phyloP scores from a whole-genome alignment of 139 green algal species.

The Desmodesmus armatus region DNA sequence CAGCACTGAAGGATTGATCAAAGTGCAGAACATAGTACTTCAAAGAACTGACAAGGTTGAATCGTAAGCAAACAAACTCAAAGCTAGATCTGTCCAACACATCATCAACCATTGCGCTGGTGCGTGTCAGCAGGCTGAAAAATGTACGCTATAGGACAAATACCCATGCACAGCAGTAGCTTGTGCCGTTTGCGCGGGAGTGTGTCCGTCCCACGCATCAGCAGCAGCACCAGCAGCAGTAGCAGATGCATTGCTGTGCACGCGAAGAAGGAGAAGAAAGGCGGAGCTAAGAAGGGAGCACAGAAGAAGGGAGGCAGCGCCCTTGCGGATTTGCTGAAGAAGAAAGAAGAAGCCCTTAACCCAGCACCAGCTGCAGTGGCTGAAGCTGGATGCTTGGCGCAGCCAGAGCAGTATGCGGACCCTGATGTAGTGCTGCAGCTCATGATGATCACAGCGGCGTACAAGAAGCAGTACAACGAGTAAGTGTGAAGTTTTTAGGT shows the following conservation, averaged over 20 bases:
- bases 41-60: too few relatives aligned
- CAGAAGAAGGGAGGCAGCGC: slow-evolving; percentile 50
- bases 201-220: too few relatives aligned
- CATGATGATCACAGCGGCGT: slow-evolving; percentile 34
- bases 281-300: slow-evolving; percentile 4
- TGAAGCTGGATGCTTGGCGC: neutral
- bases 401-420: slow-evolving; percentile 39
- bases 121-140: too few relatives aligned
- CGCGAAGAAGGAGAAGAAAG: slow-evolving; percentile 34
- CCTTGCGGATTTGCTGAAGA: slow-evolving; percentile 46
- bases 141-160: too few relatives aligned
- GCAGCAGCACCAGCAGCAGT: neutral
- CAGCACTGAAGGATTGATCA: too few relatives aligned
- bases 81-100: too few relatives aligned
- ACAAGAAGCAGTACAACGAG: slow-evolving; percentile 46
- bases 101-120: too few relatives aligned
- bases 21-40: too few relatives aligned
- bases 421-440: slow-evolving; percentile 40
- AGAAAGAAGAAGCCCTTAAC: slow-evolving; percentile 41
- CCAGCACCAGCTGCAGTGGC: neutral
- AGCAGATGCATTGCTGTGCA: neutral
- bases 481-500: slow-evolving; percentile 9
- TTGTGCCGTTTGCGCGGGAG: too few relatives aligned
- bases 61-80: too few relatives aligned
- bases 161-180: too few relatives aligned